Evolutionary conservation across 768 basidiomycete genomes (phyloP), one percentile per base, ranked within the genome.

Genomic region (Cyathus striatus): DNA sequence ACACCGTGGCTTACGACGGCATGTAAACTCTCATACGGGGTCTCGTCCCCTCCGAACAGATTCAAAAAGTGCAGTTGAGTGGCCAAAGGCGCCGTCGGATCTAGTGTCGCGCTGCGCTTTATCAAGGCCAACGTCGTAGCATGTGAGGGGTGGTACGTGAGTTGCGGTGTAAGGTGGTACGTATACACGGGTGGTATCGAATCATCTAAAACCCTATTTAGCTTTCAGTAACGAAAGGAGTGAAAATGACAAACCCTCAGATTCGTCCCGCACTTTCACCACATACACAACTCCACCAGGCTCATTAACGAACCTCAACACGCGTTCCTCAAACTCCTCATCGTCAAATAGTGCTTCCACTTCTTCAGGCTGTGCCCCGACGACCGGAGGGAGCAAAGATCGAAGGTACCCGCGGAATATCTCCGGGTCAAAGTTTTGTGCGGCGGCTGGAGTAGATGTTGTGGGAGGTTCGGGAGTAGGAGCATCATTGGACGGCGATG

Each of bases 11-110:
- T 96, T 14, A 99, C 91, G 17, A 99, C 78, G 7, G 92, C 90
- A 59, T 98, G 95, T 22, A 99, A 64, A 56, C 90, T 89, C 63
- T 98, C 95, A 57, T 98, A 99, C 0, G 95, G 93, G 1, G 88
- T 90, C 47, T 88, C 84, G 35, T 89, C 87, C 12, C 86, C 84
- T 18, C 85, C 88, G 52, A 90, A 97, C 13, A 98, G 75, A 54
- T 94, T 97, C 36, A 98, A 71, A 44, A 98, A 83, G 51, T 96
- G 92, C 9, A 97, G 73, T 59, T 99, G 95, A 2, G 76, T 67
- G 2, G 90, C 81, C 4, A 98, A 76, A 1, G 94, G 86, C 5
- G 73, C 68, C n/a, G 79, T 58, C 4, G 88, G 75, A 64, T 96
- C 93, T 33, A 99, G 75, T 3, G 79, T 81, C 1, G 85, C 79